Base-by-base conservation (phyloP, 148 eudicot species). In the Rhododendron molle region DNA sequence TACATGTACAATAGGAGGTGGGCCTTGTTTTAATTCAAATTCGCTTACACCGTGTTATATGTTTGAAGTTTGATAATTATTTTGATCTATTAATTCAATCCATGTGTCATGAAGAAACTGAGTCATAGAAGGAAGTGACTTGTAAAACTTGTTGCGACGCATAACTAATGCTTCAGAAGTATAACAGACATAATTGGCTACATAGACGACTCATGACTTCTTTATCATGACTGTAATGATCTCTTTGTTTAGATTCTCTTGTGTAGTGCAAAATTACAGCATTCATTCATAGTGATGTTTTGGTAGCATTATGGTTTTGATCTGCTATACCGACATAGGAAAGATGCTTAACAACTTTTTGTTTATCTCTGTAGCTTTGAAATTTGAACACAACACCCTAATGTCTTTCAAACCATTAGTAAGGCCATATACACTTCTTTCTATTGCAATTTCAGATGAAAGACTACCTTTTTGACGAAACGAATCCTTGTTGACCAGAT, bases 341-440 rank as follows among this genome's bases (percentile, higher is more conserved):
- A 80, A 80, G 36, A 80, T 49, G 81, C 60, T 60, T 7, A n/a
- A 62, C 26, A 62, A 62, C 71, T 80, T 80, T 32, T 50, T 52
- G 12, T 26, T 44, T 26, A 1, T 79, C 58, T 21, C 26, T 1
- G 7, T n/a, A 14, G 38, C 54, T 79, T 26, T 79, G 58, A 78
- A 46, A 78, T 26, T 46, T 47, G 21, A 79, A 26, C 20, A 49
- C 15, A 13, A 49, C 58, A 14, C 56, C 60, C 16, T 30, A 46
- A 79, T 79, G 52, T 47, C 30, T 77, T 49, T 79, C 60, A 79
- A 49, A 28, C 10, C 20, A 26, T 4, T 78, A 46, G 20, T 78
- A 10, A 28, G 30, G 32, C 8, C 18, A 7, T 7, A 56, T 16
- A 26, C 58, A 5, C 81, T 79, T 47, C 60, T 26, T 16, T 79